Conservation (phyloP, 2,329 filamentous ascomycete species). For the Calonectria montana region DNA sequence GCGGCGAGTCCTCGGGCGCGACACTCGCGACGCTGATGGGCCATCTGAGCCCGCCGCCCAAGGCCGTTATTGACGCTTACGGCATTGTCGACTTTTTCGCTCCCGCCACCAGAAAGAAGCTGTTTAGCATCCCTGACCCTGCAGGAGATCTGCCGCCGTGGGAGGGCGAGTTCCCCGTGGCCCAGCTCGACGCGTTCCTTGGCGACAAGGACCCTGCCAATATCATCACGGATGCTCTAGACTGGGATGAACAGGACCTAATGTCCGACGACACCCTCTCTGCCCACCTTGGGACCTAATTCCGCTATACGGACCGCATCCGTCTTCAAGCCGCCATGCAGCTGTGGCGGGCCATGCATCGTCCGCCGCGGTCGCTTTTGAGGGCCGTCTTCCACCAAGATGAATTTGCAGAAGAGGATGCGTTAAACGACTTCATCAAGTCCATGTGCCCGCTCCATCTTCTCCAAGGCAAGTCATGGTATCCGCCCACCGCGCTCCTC, state of each 20-base stretch:
- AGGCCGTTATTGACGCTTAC: not conserved
- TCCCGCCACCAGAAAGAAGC: not conserved
- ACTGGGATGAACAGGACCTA: not conserved
- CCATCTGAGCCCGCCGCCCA: not conserved
- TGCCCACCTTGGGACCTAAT: not conserved
- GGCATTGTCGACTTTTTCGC: not conserved
- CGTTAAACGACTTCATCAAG: not conserved
- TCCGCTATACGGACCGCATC: not conserved
- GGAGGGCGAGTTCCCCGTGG: not conserved
- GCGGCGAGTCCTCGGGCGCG: not conserved
- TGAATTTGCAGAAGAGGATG: not conserved
- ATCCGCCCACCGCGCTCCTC: not conserved
- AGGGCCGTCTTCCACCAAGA: slow-evolving; percentile 1
- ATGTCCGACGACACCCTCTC: not conserved
- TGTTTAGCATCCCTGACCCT: not conserved
- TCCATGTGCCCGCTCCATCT: not conserved
- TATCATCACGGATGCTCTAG: not conserved
- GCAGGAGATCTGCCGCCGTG: not conserved
- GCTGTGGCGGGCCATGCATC: slow-evolving; percentile 2
- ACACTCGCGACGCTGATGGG: not conserved
- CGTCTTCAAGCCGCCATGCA: slow-evolving; percentile 1
- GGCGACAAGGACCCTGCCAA: not conserved
- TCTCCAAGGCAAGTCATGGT: not conserved
- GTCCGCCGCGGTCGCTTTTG: not conserved
- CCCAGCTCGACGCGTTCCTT: slow-evolving; percentile 1